Base-by-base conservation (phyloP, 768 basidiomycete genomes). In the Sarcodon aspratus region DNA sequence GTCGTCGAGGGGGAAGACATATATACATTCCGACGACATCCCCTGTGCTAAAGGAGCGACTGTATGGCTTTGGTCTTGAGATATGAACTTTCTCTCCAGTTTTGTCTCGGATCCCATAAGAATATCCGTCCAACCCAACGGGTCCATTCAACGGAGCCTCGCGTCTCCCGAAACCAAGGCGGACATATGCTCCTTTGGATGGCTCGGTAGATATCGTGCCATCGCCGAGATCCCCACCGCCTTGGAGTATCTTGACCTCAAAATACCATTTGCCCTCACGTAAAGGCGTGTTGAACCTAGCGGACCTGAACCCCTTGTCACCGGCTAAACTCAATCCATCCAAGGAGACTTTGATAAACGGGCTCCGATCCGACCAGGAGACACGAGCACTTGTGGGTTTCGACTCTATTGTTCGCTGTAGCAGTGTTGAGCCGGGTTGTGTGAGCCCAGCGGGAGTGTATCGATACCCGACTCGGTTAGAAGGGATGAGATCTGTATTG, bases 1-100 rank as follows among this genome's bases (percentile, higher is more conserved):
- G 61, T 33, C 79, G 75, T 33, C 74, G 73, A 0, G 76, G 72
- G n/a, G 96, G 95, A 7, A 98, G 78, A 36, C 78, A 85, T 46
- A 99, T 89, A 62, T 94, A 88, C 78, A 98, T 83, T 18, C 96
- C 96, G 44, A 98, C 69, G 15, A 93, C 83, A 64, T 97, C 91
- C 6, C 92, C 92, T 1, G 90, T 75, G 47, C 70, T 71, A 60
- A 87, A 95, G 0, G 78, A 55, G 33, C 68, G 64, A 5, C 87
- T 90, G 58, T 96, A 98, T 7, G 82, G 73, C 43, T 79, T 76
- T 10, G 84, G 84, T 42, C 88, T 76, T 1, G 93, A 89, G 9
- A 93, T 67, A 1, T 85, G 83, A 38, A 95, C 82, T 65, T 89
- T 93, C 53, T 98, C 90, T 10, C 96, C 95, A 0, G 82, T 83